Base-by-base conservation (phyloP, 2,329 filamentous ascomycete genomes). In the Neonectria hederae region DNA sequence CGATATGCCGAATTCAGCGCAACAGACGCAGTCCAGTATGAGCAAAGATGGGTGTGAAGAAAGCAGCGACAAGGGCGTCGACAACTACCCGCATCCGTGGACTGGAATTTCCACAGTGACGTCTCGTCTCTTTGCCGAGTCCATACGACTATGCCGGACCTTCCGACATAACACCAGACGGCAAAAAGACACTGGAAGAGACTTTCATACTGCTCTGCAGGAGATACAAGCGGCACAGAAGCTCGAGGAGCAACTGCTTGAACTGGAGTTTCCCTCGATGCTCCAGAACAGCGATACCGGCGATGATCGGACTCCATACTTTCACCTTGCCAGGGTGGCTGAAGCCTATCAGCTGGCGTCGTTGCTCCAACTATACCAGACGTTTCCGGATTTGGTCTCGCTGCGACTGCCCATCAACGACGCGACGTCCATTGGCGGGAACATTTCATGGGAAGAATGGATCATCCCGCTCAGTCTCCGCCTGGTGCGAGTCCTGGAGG, bases 301-400 rank as follows among this genome's bases (percentile, higher is more conserved):
- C 1, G 77, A 80, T 52, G 58, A 71, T 19, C 62, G 62, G 4
- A 74, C 72, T 1, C 78, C 75, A 0, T 65, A 67, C 1, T 59
- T 71, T 2, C 78, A 82, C 48, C 76, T 82, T 0, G 72, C 74
- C 1, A 67, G 72, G 8, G 75, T 79, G 1, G 79, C 79, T n/a
- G 80, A 82, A 59, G 79, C 78, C 0, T 81, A 81, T 43, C 76
- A 79, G 26, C 68, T 82, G 5, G 74, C 76, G 1, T 76, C 80
- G 0, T 58, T 82, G 4, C 65, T 81, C 1, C 79, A 81, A 26
- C 74, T 82, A 0, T 81, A 82, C 68, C 76, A 80, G 63, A 81
- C 80, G 0, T 80, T 80, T 2, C 78, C 78, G 0, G 77, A 79
- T 11, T 67, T 80, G 1, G 77, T 78, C 2, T 71, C 76, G 0